These are phyloP conservation scores for Lumnitzera racemosa DNA, from an alignment of 345 rosid genomes.

Conservation along the genomic window DNA sequence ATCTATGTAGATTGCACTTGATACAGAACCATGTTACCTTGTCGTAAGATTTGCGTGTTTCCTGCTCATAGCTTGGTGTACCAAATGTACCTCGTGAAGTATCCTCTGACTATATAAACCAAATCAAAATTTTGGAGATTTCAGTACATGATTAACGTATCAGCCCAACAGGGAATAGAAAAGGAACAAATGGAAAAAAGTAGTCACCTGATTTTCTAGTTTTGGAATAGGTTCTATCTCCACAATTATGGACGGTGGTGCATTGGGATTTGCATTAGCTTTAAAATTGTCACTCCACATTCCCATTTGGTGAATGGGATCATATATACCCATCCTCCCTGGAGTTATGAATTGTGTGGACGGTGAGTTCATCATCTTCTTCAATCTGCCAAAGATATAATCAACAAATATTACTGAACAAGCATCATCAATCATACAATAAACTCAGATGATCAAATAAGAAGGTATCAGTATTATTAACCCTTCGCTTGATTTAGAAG, in stretches of 20 bases:
- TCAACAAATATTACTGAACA: not conserved
- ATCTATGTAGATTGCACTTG: not conserved
- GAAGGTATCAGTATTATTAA: not conserved
- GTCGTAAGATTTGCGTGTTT: conserved; percentile 61
- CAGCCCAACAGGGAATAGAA: not conserved
- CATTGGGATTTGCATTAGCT: conserved; percentile 36
- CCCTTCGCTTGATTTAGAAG: too few relatives aligned
- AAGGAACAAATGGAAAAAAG: not conserved
- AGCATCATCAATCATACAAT: not conserved
- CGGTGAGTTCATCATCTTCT: conserved; percentile 63
- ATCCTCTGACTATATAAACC: conserved; percentile 66
- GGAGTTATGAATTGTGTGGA: conserved; percentile 66
- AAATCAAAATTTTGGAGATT: conserved; percentile 3
- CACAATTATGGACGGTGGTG: conserved; percentile 37
- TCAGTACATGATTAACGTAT: not conserved
- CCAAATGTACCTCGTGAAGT: conserved; percentile 60
- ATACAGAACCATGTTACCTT: conserved; percentile 30
- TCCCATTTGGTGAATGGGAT: conserved; percentile 59
- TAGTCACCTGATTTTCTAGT: conserved; percentile 59
- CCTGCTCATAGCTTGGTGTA: conserved; percentile 66
- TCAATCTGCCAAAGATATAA: not conserved
- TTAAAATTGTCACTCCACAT: conserved; percentile 82
- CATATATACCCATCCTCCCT: conserved; percentile 67
- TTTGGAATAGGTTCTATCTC: conserved; percentile 32
- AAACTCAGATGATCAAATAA: conserved; percentile 1